phyloP scores from a whole-genome alignment of 495 filamentous ascomycete species.

The Parathielavia appendiculata region DNA sequence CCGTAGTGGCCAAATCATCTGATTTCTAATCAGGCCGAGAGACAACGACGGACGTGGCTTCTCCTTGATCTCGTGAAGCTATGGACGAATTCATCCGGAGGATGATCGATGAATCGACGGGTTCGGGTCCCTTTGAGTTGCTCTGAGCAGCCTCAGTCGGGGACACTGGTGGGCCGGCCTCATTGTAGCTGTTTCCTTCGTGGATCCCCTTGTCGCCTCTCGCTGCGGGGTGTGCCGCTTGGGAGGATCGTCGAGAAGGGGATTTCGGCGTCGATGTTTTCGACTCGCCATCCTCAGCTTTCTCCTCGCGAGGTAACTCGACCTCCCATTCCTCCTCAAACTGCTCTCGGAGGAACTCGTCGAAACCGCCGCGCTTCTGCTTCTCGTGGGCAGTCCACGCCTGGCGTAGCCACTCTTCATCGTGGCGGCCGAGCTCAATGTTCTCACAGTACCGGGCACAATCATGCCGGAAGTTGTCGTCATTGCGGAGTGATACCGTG shows the following conservation, averaged over 20 bases:
- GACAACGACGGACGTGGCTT: not conserved
- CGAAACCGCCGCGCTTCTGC: constrained; percentile 62
- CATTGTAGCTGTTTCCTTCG: not conserved
- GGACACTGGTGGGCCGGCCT: not conserved
- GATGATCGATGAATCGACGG: not conserved
- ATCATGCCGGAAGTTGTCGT: constrained; percentile 45
- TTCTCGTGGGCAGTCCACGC: constrained; percentile 58
- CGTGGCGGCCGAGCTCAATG: constrained; percentile 56
- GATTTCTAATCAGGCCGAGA: not conserved
- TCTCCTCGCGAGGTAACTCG: constrained; percentile 38
- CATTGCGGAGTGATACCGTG: constrained; percentile 33
- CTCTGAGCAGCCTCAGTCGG: not conserved
- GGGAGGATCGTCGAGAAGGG: not conserved
- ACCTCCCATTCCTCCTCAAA: constrained; percentile 69
- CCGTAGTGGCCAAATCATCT: not conserved
- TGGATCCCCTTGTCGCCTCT: not conserved
- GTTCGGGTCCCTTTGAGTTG: not conserved
- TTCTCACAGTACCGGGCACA: constrained; percentile 45
- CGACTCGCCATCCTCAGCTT: not conserved
- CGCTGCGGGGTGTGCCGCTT: not conserved
- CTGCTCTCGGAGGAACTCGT: constrained; percentile 59
- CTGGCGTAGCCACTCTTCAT: constrained; percentile 59
- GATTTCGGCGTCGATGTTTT: not conserved
- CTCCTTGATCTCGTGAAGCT: not conserved
- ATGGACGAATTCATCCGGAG: not conserved